A percentile compares a stretch with the other conserved stretches of the same genome.
Evolutionary conservation across 768 basidiomycete genomes (phyloP).

Genomic region (Cyclocybe aegerita): DNA sequence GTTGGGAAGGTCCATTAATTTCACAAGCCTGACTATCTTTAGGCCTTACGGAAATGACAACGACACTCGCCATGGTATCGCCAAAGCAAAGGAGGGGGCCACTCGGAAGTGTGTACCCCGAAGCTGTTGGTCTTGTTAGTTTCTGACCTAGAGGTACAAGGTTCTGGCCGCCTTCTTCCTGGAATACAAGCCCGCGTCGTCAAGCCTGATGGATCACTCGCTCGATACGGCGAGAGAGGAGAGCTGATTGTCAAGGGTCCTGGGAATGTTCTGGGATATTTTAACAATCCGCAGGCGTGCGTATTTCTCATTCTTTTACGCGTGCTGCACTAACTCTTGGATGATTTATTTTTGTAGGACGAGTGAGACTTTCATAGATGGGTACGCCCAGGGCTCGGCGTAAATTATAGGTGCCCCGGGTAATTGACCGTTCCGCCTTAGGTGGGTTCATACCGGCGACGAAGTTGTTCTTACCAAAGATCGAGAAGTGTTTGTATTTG

Average conservation of each 20-base stretch:
- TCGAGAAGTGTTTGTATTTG: conserved; percentile 54
- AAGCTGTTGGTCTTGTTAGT: conserved; percentile 8
- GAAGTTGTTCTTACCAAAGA: conserved; percentile 50
- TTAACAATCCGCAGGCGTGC: conserved; percentile 52
- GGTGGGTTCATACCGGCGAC: conserved; percentile 68
- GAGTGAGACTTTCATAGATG: conserved; percentile 56
- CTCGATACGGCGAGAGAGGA: conserved; percentile 42
- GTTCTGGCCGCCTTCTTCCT: conserved; percentile 42
- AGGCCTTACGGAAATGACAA: conserved; percentile 38
- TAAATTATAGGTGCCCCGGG: neutral
- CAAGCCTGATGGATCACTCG: conserved; percentile 44
- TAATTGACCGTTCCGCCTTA: conserved; percentile 17
- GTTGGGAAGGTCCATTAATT: neutral
- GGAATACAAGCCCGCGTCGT: conserved; percentile 44
- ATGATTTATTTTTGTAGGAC: conserved; percentile 38
- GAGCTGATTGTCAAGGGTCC: conserved; percentile 49
- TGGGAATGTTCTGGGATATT: conserved; percentile 40
- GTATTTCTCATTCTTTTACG: conserved; percentile 22
- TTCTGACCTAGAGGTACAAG: conserved; percentile 17
- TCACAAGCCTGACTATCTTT: neutral
- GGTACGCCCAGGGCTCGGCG: conserved; percentile 34
- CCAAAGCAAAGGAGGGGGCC: conserved; percentile 38
- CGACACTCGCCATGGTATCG: conserved; percentile 46
- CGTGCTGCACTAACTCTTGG: conserved; percentile 2
- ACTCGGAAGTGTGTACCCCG: conserved; percentile 31